Evolutionary conservation across 257 asterid species (phyloP).

Genomic region (Anisodus acutangulus): DNA sequence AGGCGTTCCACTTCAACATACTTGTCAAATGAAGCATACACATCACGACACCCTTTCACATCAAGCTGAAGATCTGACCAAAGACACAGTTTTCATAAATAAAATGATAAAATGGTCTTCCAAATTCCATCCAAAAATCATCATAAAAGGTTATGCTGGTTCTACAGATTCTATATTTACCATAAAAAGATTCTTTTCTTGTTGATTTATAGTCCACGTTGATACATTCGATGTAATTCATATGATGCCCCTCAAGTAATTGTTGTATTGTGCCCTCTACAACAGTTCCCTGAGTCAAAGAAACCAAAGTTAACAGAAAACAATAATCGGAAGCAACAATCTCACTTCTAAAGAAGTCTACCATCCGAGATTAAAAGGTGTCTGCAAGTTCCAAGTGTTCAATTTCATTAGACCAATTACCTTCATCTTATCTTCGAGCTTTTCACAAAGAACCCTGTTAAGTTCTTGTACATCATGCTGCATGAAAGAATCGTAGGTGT

Average conservation of each 20-base stretch:
- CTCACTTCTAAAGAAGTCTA: neutral
- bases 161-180: constrained; percentile 40
- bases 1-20: constrained; percentile 84
- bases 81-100: constrained; percentile 32
- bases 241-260: constrained; percentile 88
- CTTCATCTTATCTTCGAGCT: constrained; percentile 92
- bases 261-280: constrained; percentile 88
- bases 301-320: constrained; percentile 9
- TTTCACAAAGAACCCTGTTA: constrained; percentile 83
- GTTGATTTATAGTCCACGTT: constrained; percentile 84
- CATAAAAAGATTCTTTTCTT: constrained; percentile 86
- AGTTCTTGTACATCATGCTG: constrained; percentile 92
- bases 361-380: constrained; percentile 1
- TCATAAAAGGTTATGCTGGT: constrained; percentile 2
- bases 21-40: constrained; percentile 82
- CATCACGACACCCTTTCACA: constrained; percentile 81
- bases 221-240: constrained; percentile 84
- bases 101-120: constrained; percentile 17
- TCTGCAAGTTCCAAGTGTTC: constrained; percentile 15
- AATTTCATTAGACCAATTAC: constrained; percentile 40
- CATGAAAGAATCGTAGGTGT: constrained; percentile 80
- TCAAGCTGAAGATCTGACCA: constrained; percentile 80
- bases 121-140: neutral
- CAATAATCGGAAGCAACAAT: neutral
- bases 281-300: constrained; percentile 66